A percentile compares a stretch with the other conserved stretches of the same genome.
phyloP scores from a whole-genome alignment of 148 eudicot genomes.

The Persicaria tinctoria region DNA sequence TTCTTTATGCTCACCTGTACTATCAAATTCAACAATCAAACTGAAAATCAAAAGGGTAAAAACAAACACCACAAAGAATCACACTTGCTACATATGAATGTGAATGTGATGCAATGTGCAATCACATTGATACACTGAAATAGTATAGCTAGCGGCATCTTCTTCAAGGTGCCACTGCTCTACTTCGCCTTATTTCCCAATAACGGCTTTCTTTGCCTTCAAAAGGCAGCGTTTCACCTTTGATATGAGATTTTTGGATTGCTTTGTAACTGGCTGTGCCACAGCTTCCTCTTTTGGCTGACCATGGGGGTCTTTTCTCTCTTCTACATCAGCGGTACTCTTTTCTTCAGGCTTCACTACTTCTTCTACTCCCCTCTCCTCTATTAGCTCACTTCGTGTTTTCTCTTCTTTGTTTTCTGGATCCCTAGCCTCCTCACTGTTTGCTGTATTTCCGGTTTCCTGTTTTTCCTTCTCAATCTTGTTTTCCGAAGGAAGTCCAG shows the following conservation, averaged over 20 bases:
- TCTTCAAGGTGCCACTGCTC: background rate
- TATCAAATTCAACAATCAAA: conserved; percentile 3
- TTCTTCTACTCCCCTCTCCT: conserved; percentile 19
- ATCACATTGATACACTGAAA: background rate
- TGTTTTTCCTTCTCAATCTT: too few relatives aligned
- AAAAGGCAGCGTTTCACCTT: conserved; percentile 75
- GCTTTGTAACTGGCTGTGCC: conserved; percentile 46
- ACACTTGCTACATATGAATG: background rate
- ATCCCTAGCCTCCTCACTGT: conserved; percentile 17
- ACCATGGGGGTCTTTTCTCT: conserved; percentile 13
- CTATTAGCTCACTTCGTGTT: conserved; percentile 17
- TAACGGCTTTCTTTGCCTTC: conserved; percentile 80
- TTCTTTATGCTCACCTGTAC: conserved; percentile 4
- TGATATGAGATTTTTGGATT: conserved; percentile 43
- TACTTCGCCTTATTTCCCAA: conserved; percentile 27
- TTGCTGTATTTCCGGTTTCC: too few relatives aligned
- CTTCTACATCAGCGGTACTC: conserved; percentile 14
- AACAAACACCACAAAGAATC: background rate
- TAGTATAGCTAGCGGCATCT: background rate
- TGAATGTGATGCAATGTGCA: background rate
- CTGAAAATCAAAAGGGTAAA: background rate
- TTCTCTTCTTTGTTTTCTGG: conserved; percentile 12
- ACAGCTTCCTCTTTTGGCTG: conserved; percentile 35
- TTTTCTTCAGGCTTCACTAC: conserved; percentile 6
- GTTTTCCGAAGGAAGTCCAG: too few relatives aligned